Conservation (phyloP, 495 filamentous ascomycete species). For the Aspergillus affinis region DNA sequence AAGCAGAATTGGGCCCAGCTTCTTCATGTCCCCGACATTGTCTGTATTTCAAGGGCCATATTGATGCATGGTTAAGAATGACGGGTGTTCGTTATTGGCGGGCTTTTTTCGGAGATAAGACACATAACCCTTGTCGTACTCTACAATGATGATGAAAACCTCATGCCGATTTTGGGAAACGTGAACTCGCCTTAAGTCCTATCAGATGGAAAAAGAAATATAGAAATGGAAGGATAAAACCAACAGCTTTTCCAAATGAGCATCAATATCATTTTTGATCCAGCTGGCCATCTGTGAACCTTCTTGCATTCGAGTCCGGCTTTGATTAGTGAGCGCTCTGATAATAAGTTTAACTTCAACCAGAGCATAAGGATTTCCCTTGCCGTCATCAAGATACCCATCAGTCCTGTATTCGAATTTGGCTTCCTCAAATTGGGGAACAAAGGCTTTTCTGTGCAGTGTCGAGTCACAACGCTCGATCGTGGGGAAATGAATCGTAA, state of each 20-base stretch:
- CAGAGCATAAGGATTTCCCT: neutral
- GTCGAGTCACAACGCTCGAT: neutral
- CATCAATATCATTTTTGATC: conserved; percentile 6
- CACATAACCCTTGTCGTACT: conserved; percentile 16
- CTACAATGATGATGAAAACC: conserved; percentile 14
- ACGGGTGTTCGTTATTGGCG: neutral
- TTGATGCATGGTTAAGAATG: conserved; percentile 13
- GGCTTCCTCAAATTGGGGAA: conserved; percentile 3
- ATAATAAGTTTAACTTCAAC: conserved; percentile 14
- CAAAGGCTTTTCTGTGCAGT: conserved; percentile 5
- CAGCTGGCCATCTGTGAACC: conserved; percentile 15
- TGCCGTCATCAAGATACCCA: conserved; percentile 12
- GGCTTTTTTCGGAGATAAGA: conserved; percentile 8
- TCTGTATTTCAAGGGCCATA: conserved; percentile 10
- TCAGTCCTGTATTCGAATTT: conserved; percentile 14
- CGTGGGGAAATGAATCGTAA: neutral
- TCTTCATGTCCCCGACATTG: neutral
- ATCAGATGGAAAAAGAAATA: neutral
- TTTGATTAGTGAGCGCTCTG: neutral
- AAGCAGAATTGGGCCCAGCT: conserved; percentile 9
- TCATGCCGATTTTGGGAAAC: conserved; percentile 21
- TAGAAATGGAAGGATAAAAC: neutral
- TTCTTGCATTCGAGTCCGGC: conserved; percentile 15
- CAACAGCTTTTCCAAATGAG: conserved; percentile 1
- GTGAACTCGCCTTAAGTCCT: conserved; percentile 5